These are phyloP conservation scores for Colletotrichum orchidophilum DNA, from an alignment of 2,329 filamentous ascomycete species.

Conservation along the genomic window DNA sequence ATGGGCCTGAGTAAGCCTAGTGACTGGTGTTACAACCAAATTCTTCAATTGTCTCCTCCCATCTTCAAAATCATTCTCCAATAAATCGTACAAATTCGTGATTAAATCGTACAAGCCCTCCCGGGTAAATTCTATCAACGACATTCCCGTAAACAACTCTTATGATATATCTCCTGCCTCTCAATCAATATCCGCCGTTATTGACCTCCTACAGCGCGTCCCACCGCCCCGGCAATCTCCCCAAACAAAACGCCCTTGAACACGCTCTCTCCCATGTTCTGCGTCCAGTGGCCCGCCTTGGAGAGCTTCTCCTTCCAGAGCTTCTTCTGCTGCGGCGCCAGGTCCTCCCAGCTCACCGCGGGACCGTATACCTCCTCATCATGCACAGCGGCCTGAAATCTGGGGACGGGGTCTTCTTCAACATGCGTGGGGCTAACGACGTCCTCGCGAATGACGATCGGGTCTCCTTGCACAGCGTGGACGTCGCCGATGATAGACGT, in stretches of 20 bases:
- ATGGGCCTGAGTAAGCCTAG: too few relatives aligned
- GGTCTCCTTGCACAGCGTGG: slow-evolving; percentile 43
- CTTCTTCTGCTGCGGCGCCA: slow-evolving; percentile 68
- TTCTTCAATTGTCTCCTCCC: too few relatives aligned
- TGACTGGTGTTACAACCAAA: too few relatives aligned
- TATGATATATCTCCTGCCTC: not conserved
- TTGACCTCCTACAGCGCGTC: slow-evolving; percentile 51
- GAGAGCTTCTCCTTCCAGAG: slow-evolving; percentile 76
- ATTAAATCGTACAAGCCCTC: slow-evolving; percentile 21
- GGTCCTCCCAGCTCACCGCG: slow-evolving; percentile 76
- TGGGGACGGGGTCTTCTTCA: slow-evolving; percentile 35
- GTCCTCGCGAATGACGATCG: slow-evolving; percentile 51
- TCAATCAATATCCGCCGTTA: not conserved
- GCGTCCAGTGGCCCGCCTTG: slow-evolving; percentile 81
- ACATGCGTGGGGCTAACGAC: slow-evolving; percentile 33
- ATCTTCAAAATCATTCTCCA: not conserved
- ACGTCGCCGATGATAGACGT: slow-evolving; percentile 48
- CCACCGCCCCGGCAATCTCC: slow-evolving; percentile 72
- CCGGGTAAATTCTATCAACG: not conserved
- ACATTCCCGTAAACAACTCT: slow-evolving; percentile 15
- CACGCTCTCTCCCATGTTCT: slow-evolving; percentile 79
- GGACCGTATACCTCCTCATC: slow-evolving; percentile 57
- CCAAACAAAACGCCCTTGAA: slow-evolving; percentile 82
- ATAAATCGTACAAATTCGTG: slow-evolving; percentile 19
- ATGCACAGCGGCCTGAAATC: slow-evolving; percentile 55